Evolutionary conservation across 805 yeast species (phyloP).

Genomic region (Hanseniaspora clermontiae): DNA sequence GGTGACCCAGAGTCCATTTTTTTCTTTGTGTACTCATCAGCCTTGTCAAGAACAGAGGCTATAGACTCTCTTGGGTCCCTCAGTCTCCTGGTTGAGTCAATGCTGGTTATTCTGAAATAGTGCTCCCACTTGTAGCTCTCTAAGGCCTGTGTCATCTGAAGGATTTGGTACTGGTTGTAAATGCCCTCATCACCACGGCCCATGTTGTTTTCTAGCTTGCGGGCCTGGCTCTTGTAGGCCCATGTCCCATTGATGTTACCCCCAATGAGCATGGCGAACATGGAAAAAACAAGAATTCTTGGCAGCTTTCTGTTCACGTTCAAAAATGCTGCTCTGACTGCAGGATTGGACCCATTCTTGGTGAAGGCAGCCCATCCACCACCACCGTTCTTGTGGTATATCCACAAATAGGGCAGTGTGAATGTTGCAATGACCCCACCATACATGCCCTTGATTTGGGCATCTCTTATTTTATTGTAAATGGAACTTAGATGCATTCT

Average conservation of each 20-base stretch:
- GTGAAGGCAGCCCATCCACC: constrained; percentile 23
- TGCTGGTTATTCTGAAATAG: constrained; percentile 41
- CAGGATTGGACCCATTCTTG: constrained; percentile 3
- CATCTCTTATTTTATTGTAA: constrained; percentile 28
- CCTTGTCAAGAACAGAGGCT: constrained; percentile 21
- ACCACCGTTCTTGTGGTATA: constrained; percentile 28
- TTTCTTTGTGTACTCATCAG: constrained; percentile 12
- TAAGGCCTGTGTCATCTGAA: constrained; percentile 25
- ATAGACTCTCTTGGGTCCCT: constrained; percentile 41
- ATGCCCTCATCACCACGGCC: constrained; percentile 13
- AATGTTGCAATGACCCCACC: constrained; percentile 34
- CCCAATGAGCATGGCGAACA: constrained; percentile 29
- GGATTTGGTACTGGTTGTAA: constrained; percentile 26
- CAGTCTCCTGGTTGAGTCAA: constrained; percentile 39
- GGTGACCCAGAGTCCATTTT: constrained; percentile 31
- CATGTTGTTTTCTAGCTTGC: constrained; percentile 8
- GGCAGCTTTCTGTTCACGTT: constrained; percentile 20
- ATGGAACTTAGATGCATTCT: constrained; percentile 32
- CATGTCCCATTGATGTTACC: constrained; percentile 26
- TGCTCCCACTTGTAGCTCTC: constrained; percentile 35
- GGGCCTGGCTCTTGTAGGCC: constrained; percentile 27
- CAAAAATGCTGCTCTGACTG: background rate
- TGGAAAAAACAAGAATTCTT: constrained; percentile 32
- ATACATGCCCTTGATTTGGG: constrained; percentile 28
- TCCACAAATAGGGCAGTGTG: constrained; percentile 33